Evolutionary conservation across 495 filamentous ascomycete species (phyloP), one percentile per base, ranked within the genome.

Genomic region (Penicillium malachiteum): DNA sequence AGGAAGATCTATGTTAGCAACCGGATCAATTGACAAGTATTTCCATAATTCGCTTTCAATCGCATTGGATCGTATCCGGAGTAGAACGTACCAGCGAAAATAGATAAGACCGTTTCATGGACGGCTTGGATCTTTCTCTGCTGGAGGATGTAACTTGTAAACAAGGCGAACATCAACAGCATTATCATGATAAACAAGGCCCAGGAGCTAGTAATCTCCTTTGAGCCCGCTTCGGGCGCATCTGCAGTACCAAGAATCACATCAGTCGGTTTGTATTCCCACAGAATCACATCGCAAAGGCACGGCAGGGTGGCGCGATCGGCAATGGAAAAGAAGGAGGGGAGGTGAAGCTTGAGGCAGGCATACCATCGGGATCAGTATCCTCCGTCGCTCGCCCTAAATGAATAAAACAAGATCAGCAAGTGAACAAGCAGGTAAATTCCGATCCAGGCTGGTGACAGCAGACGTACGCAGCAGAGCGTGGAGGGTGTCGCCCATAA

Each of bases 51-150:
- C 41, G 11, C 17, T 26, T 26, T 26, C 21, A 4, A 26, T 4
- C 21, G 2, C 21, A 26, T 26, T 1, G 21, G 21, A 26, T 4
- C 21, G 4, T 26, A 26, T 21, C 11, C 4, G n/a, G 34, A 11
- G 18, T 59, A 48, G 55, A n/a, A 55, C 85, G 33, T 75, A 95
- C 92, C 92, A 50, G 91, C 95, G 80, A 98, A 97, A 64, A 98
- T 98, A 21, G 92, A 96, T 34, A 98, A 82, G 51, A 97, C 95
- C 10, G 94, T 98, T 74, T 98, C 94, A 71, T 98, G 94, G 21
- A 98, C 88, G 45, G 94, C 94, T 67, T 96, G 92, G 55, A 98
- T 92, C 72, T 92, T 95, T 76, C 86, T 88, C 72, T 93, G 86
- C 72, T 97, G 93, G 40, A 97, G 82, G 58, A 93, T 86, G 73